Evolutionary conservation across 768 basidiomycete genomes (phyloP).

Genomic region (Leucosporidium scottii): DNA sequence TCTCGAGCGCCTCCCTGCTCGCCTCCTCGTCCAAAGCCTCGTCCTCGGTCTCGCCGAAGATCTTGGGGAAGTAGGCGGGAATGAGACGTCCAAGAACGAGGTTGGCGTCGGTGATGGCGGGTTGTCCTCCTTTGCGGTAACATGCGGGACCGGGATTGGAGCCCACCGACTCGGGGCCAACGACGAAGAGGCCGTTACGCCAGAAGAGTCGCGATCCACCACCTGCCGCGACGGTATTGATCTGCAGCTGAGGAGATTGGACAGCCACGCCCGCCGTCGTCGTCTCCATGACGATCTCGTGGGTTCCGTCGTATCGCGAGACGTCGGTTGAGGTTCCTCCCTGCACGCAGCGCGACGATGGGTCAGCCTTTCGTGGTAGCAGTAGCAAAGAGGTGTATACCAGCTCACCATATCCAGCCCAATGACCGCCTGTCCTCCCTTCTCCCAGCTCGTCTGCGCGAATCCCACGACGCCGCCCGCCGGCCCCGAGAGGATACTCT

Average conservation of each 20-base stretch:
- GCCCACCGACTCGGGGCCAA: slow-evolving; percentile 90
- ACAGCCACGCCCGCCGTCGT: slow-evolving; percentile 97
- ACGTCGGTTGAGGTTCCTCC: slow-evolving; percentile 95
- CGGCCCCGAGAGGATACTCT: slow-evolving; percentile 65
- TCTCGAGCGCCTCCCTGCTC: slow-evolving; percentile 59
- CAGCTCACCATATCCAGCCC: slow-evolving; percentile 1
- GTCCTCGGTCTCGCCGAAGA: slow-evolving; percentile 82
- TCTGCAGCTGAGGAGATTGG: slow-evolving; percentile 85
- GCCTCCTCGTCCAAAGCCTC: slow-evolving; percentile 74
- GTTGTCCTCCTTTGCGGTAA: slow-evolving; percentile 81
- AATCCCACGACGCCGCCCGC: slow-evolving; percentile 96
- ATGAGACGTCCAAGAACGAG: slow-evolving; percentile 79
- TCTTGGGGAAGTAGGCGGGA: slow-evolving; percentile 86
- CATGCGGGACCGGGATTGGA: slow-evolving; percentile 90
- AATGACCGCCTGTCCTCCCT: slow-evolving; percentile 1
- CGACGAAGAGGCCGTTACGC: slow-evolving; percentile 79
- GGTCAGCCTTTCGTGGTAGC: no score
- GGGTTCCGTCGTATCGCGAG: slow-evolving; percentile 83
- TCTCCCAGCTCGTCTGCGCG: slow-evolving; percentile 78
- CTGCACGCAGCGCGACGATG: not conserved
- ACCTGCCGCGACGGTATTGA: slow-evolving; percentile 83
- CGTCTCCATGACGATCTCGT: slow-evolving; percentile 92
- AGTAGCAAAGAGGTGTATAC: no score
- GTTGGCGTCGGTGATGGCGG: slow-evolving; percentile 91
- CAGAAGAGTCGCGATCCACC: slow-evolving; percentile 58